A percentile compares a stretch with the other conserved stretches of the same genome.
phyloP scores from a whole-genome alignment of 1,139 yeast genomes.

The Diutina siamensis region DNA sequence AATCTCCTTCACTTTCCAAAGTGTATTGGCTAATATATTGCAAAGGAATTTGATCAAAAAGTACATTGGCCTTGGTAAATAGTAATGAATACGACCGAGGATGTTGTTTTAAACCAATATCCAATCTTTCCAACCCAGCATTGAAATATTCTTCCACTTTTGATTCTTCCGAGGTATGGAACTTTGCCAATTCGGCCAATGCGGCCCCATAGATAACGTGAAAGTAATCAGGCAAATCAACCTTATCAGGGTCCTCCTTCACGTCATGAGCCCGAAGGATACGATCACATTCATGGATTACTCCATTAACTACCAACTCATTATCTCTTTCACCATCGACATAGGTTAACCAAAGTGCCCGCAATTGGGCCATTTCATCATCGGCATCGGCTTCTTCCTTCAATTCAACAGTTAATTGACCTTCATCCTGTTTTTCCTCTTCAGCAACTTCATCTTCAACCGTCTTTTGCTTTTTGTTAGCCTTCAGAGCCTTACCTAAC shows the following conservation, averaged over 20 bases:
- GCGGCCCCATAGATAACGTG: constrained; percentile 68
- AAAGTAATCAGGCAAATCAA: constrained; percentile 43
- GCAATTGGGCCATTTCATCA: constrained; percentile 66
- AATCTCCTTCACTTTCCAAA: constrained; percentile 18
- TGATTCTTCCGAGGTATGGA: constrained; percentile 28
- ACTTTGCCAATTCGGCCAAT: constrained; percentile 54
- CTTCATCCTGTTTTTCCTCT: constrained; percentile 22
- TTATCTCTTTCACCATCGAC: constrained; percentile 42
- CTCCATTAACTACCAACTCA: constrained; percentile 64
- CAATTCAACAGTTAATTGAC: constrained; percentile 56
- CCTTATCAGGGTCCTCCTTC: constrained; percentile 10
- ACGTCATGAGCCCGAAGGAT: constrained; percentile 32
- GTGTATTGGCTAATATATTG: constrained; percentile 42
- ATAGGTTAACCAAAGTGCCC: constrained; percentile 60
- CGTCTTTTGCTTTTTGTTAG: constrained; percentile 10
- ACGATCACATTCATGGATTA: constrained; percentile 86
- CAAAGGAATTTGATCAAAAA: constrained; percentile 46
- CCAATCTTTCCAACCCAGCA: constrained; percentile 63
- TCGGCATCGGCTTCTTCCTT: constrained; percentile 62
- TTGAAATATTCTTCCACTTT: constrained; percentile 45
- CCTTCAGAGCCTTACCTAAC: constrained; percentile 7
- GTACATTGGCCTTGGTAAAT: constrained; percentile 45
- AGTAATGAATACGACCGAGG: constrained; percentile 34
- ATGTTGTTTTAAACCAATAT: constrained; percentile 42
- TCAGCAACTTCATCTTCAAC: constrained; percentile 11